Base-by-base conservation (phyloP, 176 grass and related monocot species). In the Raddia guianensis region DNA sequence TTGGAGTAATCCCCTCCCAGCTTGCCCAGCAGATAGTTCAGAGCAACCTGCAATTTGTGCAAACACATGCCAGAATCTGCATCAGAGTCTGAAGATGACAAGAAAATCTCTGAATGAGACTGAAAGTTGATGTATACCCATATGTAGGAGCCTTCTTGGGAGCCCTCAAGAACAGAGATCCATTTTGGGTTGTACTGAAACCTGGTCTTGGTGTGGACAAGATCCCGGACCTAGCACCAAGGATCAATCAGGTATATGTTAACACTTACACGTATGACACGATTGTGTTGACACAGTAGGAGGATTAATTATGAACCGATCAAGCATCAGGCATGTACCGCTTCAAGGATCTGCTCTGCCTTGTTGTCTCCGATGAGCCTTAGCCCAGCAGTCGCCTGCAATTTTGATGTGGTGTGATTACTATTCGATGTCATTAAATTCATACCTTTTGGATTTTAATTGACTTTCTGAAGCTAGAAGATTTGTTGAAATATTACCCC, bases 351-450 rank as follows among this genome's bases (percentile, higher is more conserved):
- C 63, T 91, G 42, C 49, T 85, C 81, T 8, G 73, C 81, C 59
- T 87, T 77, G 19, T 88, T 82, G 42, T 68, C 68, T 73, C 89
- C 89, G 43, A 91, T 35, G 49, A 78, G 74, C 34, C 82, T 72
- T 18, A 91, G 66, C 12, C 86, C 89, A 69, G 86, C 89, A 42
- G 81, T 85, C 37, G 81, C 85, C 85, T 91, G 56, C 54, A n/a
- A 56, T 56, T n/a, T 56, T 56, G 58, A 82, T 53, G 8, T 19
- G 8, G 14, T 15, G 50, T 0, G 50, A 0, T 52, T 52, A 52
- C 14, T 54, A 14, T 18, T 54, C 52, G 7, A 5, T 18, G 15
- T 1, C 27, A 27, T 27, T 27, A 16, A 16, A 54, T 54, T 7
- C 52, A 54, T 18, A 18, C 52, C 7, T 18, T 54, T 7, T 13